phyloP scores from a whole-genome alignment of 1,284 basidiomycete species.

The Ceratobasidium sp. region DNA sequence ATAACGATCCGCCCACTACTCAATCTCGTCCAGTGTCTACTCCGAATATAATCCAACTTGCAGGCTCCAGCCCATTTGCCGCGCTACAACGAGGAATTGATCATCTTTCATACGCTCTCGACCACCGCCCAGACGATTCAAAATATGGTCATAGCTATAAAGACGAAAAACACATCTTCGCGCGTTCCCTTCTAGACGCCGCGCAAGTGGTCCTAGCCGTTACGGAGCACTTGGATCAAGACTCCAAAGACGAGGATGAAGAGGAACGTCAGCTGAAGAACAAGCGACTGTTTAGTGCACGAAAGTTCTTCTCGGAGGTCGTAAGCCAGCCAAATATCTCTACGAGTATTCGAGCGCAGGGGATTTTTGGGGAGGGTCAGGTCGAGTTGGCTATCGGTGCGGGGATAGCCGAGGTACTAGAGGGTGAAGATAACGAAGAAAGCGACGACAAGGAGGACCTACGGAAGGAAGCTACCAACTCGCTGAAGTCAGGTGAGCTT shows the following conservation, averaged over 20 bases:
- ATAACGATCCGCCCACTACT: not conserved
- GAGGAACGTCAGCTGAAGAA: not conserved
- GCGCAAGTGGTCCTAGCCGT: slow-evolving; percentile 4
- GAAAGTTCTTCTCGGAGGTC: not conserved
- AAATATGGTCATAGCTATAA: not conserved
- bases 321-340: not conserved
- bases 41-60: not conserved
- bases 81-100: slow-evolving; percentile 5
- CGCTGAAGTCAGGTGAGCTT: not conserved
- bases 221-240: slow-evolving; percentile 1
- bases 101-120: slow-evolving; percentile 2
- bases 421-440: slow-evolving; percentile 5
- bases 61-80: not conserved
- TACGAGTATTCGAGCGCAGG: not conserved
- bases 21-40: not conserved
- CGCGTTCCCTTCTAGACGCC: slow-evolving; percentile 2
- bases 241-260: not conserved
- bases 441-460: not conserved
- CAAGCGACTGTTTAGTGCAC: not conserved
- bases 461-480: not conserved
- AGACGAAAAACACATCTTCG: slow-evolving; percentile 10
- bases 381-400: slow-evolving; percentile 21
- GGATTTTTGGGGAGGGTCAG: slow-evolving; percentile 6
- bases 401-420: slow-evolving; percentile 14
- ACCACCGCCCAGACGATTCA: not conserved